Evolutionary conservation across 257 asterid genomes (phyloP).

Genomic region (Solanum etuberosum): DNA sequence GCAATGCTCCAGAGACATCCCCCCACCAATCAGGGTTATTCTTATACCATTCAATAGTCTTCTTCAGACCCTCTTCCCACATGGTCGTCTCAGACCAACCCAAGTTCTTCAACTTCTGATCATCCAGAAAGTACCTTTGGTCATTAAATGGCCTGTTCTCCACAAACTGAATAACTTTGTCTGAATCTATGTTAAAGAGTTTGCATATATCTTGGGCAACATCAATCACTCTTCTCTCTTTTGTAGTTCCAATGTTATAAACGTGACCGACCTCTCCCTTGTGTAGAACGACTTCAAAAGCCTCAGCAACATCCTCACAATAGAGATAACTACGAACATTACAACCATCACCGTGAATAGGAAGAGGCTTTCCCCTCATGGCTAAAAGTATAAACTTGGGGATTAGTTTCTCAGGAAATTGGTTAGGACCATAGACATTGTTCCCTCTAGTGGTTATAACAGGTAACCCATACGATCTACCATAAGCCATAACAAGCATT

Average conservation of each 20-base stretch:
- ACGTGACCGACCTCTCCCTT: constrained; percentile 13
- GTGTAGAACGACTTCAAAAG: constrained; percentile 10
- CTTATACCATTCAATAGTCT: constrained; percentile 14
- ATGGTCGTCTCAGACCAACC: constrained; percentile 9
- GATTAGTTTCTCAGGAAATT: constrained; percentile 13
- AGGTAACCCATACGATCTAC: constrained; percentile 14
- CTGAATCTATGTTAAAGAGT: constrained; percentile 4
- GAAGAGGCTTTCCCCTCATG: constrained; percentile 10
- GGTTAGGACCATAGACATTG: constrained; percentile 17
- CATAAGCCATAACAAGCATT: constrained; percentile 19
- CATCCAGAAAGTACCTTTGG: constrained; percentile 16
- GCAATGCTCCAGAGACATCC: constrained; percentile 12
- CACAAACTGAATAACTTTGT: constrained; percentile 4
- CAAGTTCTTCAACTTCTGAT: constrained; percentile 12
- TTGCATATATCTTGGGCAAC: constrained; percentile 13
- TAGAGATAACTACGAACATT: constrained; percentile 17
- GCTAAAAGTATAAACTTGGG: constrained; percentile 16
- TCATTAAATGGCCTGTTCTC: constrained; percentile 16
- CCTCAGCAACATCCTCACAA: constrained; percentile 18
- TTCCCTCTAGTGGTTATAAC: constrained; percentile 17
- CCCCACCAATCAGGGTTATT: constrained; percentile 19
- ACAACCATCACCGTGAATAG: constrained; percentile 15
- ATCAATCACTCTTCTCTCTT: constrained; percentile 15
- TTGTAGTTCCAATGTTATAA: constrained; percentile 13
- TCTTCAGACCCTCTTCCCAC: constrained; percentile 14